A percentile compares a stretch with the other conserved stretches of the same genome.
phyloP scores from a whole-genome alignment of 768 basidiomycete species.

The Amylocystis lapponica region DNA sequence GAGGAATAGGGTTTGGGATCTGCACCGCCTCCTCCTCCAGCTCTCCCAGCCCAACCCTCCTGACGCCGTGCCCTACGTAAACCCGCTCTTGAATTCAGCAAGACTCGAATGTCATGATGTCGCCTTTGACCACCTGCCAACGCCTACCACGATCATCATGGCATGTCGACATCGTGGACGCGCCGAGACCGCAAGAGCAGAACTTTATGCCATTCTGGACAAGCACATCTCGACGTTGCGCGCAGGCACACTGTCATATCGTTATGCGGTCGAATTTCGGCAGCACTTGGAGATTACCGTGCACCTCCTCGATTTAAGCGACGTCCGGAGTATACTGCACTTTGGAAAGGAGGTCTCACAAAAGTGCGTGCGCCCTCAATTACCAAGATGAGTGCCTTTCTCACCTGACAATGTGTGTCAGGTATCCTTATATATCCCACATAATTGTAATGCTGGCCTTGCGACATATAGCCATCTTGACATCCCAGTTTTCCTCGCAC shows the following conservation, averaged over 20 bases:
- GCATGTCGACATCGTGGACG: slow-evolving; percentile 68
- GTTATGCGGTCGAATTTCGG: slow-evolving; percentile 52
- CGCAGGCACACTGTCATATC: slow-evolving; percentile 35
- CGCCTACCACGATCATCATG: slow-evolving; percentile 68
- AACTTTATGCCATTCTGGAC: slow-evolving; percentile 51
- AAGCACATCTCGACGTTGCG: slow-evolving; percentile 38
- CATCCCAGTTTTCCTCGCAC: slow-evolving; percentile 39
- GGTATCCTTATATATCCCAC: slow-evolving; percentile 78
- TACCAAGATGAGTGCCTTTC: not conserved
- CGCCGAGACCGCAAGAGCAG: slow-evolving; percentile 55
- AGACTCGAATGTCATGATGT: no score
- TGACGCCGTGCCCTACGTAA: slow-evolving; percentile 46
- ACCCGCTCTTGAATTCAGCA: no score
- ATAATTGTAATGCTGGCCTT: slow-evolving; percentile 78
- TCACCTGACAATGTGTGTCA: slow-evolving; percentile 21
- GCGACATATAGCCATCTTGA: slow-evolving; percentile 51
- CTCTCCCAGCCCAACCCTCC: slow-evolving; percentile 45
- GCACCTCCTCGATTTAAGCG: slow-evolving; percentile 59
- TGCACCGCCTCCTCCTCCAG: slow-evolving; percentile 73
- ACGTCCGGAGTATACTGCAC: slow-evolving; percentile 50
- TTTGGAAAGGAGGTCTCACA: slow-evolving; percentile 51
- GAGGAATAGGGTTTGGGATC: slow-evolving; percentile 80
- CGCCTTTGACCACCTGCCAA: no score
- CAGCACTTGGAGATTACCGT: slow-evolving; percentile 55
- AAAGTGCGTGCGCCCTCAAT: slow-evolving; percentile 38